Evolutionary conservation across 2,329 filamentous ascomycete genomes (phyloP).

Genomic region (Colletotrichum sp.): DNA sequence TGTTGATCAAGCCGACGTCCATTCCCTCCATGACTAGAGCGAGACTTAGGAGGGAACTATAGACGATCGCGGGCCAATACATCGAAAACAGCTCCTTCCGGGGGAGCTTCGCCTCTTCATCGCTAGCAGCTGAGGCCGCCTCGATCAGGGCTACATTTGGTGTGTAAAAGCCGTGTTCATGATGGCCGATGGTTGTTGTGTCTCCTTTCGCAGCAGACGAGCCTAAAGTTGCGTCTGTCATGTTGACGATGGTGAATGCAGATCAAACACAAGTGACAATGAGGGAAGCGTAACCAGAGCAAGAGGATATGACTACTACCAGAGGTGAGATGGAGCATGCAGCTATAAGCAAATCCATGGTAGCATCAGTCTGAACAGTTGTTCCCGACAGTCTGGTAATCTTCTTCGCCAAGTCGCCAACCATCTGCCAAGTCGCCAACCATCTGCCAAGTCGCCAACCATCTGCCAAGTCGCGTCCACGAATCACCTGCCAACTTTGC

Average conservation of each 20-base stretch:
- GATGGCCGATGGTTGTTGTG: slow-evolving; percentile 21
- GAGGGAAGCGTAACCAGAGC: neutral
- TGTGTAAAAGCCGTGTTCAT: slow-evolving; percentile 27
- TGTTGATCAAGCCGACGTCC: slow-evolving; percentile 43
- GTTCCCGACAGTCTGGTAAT: neutral
- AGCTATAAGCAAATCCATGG: neutral
- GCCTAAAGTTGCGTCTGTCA: neutral
- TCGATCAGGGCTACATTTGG: slow-evolving; percentile 35
- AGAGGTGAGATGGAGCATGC: neutral
- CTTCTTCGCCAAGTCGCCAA: neutral
- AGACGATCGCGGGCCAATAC: slow-evolving; percentile 33
- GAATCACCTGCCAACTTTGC: neutral
- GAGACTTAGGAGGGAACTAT: slow-evolving; percentile 33
- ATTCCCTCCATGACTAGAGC: slow-evolving; percentile 36
- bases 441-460: neutral
- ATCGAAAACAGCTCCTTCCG: slow-evolving; percentile 34
- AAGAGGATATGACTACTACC: neutral
- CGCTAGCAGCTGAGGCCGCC: slow-evolving; percentile 32
- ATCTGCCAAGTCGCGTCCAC: neutral
- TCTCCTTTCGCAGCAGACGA: neutral
- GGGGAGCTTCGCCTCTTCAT: slow-evolving; percentile 31
- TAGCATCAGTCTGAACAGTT: neutral
- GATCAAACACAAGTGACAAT: neutral
- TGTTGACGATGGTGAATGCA: neutral
- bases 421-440: neutral